Percentiles rank a stretch among this genome's conserved stretches.
These are phyloP conservation scores for Penicillium subrubescens DNA, from an alignment of 495 filamentous ascomycete genomes.

Conservation along the genomic window DNA sequence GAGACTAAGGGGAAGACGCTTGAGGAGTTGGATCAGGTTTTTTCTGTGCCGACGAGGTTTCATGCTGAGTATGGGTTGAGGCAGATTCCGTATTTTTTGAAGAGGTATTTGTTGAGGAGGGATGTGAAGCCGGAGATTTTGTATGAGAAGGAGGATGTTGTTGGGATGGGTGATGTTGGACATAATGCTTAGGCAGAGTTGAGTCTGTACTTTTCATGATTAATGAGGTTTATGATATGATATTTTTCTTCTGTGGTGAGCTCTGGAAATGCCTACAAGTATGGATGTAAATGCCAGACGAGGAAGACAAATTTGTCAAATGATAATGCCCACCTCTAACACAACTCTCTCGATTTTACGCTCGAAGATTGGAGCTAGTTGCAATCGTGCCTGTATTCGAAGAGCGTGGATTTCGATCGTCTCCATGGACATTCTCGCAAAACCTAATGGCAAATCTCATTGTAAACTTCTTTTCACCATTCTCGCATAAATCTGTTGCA, in stretches of 20 bases:
- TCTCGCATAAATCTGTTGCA: too few species aligned
- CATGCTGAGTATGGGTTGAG: slow-evolving; percentile 48
- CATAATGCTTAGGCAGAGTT: slow-evolving; percentile 25
- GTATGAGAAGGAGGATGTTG: slow-evolving; percentile 41
- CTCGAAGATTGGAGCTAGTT: too few species aligned
- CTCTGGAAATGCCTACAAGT: too few species aligned
- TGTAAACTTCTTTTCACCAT: too few species aligned
- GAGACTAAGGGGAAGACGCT: slow-evolving; percentile 54
- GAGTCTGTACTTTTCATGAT: background rate
- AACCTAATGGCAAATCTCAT: too few species aligned
- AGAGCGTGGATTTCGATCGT: too few species aligned
- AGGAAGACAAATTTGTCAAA: too few species aligned
- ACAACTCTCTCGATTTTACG: too few species aligned
- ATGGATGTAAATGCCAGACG: too few species aligned
- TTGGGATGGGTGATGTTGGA: slow-evolving; percentile 21
- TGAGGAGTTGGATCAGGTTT: slow-evolving; percentile 52
- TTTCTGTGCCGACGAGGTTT: slow-evolving; percentile 52
- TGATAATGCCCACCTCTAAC: too few species aligned
- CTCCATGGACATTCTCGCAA: too few species aligned
- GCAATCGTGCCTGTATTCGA: too few species aligned
- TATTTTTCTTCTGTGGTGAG: background rate
- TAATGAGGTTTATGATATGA: background rate
- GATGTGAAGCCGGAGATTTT: slow-evolving; percentile 40
- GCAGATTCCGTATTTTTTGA: slow-evolving; percentile 51
- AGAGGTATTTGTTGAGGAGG: slow-evolving; percentile 45